phyloP scores from a whole-genome alignment of 2,329 filamentous ascomycete species.

The Orbilia blumenaviensis region DNA sequence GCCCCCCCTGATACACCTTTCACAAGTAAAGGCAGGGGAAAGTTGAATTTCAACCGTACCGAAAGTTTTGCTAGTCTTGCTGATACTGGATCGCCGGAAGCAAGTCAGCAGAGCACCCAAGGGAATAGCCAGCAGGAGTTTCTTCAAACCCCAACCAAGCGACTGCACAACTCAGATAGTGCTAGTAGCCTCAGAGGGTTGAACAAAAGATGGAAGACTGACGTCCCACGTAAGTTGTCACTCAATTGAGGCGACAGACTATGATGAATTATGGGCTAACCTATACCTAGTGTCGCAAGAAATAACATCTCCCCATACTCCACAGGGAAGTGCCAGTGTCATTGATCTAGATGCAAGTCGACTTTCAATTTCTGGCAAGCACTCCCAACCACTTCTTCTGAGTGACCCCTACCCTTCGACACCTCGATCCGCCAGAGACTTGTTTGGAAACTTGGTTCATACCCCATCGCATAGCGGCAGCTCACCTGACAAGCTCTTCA shows the following conservation, averaged over 20 bases:
- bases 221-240: constrained; percentile 30
- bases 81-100: constrained; percentile 39
- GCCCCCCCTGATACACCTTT: constrained; percentile 77
- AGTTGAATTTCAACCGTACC: constrained; percentile 59
- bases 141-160: constrained; percentile 48
- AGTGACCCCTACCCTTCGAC: constrained; percentile 37
- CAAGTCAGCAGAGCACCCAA: constrained; percentile 42
- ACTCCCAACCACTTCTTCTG: constrained; percentile 34
- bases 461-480: constrained; percentile 47
- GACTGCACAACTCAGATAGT: constrained; percentile 46
- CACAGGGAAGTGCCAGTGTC: constrained; percentile 68
- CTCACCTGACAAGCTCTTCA: constrained; percentile 62
- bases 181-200: constrained; percentile 40
- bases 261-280: constrained; percentile 57
- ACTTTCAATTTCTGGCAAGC: constrained; percentile 74
- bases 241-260: background rate
- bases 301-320: constrained; percentile 60
- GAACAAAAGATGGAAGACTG: constrained; percentile 46
- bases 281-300: constrained; percentile 55
- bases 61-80: constrained; percentile 54
- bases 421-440: constrained; percentile 61
- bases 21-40: constrained; percentile 67
- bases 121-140: constrained; percentile 36
- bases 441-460: constrained; percentile 40
- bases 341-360: constrained; percentile 76